Evolutionary conservation across 768 basidiomycete species (phyloP), one percentile per base, ranked within the genome.

Genomic region (Mycena albidolilacea): DNA sequence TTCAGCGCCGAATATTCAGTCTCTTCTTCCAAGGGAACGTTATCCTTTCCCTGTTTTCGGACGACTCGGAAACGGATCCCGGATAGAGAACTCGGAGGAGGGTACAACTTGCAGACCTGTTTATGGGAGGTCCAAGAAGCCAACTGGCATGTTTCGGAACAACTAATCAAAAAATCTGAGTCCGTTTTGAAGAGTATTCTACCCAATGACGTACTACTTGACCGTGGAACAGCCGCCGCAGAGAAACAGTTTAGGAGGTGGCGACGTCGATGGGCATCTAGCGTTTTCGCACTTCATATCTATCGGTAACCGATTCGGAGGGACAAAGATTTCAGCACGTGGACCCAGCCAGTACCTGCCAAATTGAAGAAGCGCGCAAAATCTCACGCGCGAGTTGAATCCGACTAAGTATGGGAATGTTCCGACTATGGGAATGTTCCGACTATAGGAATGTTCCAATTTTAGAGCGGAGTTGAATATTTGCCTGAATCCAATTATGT

Each of bases 101-200:
- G 60, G 8, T 55, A 7, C 17, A 64, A 41, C 41, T n/a, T 62
- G 62, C 69, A 70, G 0, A 50, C 61, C 62, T 43, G 52, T n/a
- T 38, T 64, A 39, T 64, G 69, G 17, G 61, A 63, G 37, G 9
- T 5, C 69, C 61, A 64, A 30, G 69, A 41, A 19, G 39, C 60
- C 12, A 14, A 12, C 44, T 64, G 61, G 19, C 69, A 70, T 35
- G 10, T 17, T 38, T 70, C 0, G 3, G 61, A 70, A n/a, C 69
- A 70, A 54, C 60, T 69, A 54, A 58, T 19, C 1, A 44, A 30
- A 23, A 0, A 19, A 5, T 41, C 7, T 41, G 39, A 10, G 37
- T 50, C 38, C 38, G n/a, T 30, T 30, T 30, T 30, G 30, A 30
- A 30, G 30, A 41, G 46, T 35, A 43, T 17, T 39, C 39, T 1